phyloP scores from a whole-genome alignment of 495 filamentous ascomycete genomes.

The Wilcoxina mikolae region DNA sequence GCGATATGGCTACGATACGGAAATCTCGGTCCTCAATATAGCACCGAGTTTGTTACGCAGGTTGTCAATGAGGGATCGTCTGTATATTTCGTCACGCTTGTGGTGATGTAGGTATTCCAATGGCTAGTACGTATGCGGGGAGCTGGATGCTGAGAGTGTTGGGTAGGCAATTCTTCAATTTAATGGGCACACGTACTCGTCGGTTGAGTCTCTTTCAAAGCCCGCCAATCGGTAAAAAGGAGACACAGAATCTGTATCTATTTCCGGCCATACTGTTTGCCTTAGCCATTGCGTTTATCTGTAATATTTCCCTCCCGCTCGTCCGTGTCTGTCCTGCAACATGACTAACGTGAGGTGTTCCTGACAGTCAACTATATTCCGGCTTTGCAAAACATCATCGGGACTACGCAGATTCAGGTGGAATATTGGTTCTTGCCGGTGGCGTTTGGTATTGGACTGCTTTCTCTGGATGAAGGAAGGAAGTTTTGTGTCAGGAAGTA shows the following conservation, averaged over 20 bases:
- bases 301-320: slow-evolving; percentile 14
- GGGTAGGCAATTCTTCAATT: slow-evolving; percentile 52
- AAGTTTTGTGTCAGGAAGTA: slow-evolving; percentile 40
- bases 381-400: slow-evolving; percentile 39
- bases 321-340: background rate
- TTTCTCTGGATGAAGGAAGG: slow-evolving; percentile 44
- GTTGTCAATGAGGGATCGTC: slow-evolving; percentile 44
- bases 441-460: slow-evolving; percentile 45
- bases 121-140: background rate
- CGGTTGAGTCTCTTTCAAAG: slow-evolving; percentile 53
- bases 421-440: slow-evolving; percentile 55
- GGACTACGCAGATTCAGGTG: slow-evolving; percentile 42
- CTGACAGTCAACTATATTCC: slow-evolving; percentile 43
- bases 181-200: slow-evolving; percentile 47
- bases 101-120: slow-evolving; percentile 41
- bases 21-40: slow-evolving; percentile 32
- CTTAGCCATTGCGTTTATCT: slow-evolving; percentile 47
- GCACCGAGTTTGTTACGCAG: slow-evolving; percentile 35
- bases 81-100: slow-evolving; percentile 60
- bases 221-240: slow-evolving; percentile 41
- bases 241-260: slow-evolving; percentile 45
- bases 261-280: slow-evolving; percentile 51
- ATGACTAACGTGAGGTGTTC: background rate
- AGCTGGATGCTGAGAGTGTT: background rate
- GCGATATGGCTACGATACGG: slow-evolving; percentile 48